Percentiles rank a stretch among this genome's conserved stretches.
These are phyloP conservation scores for Tremellales sp. DNA, from an alignment of 1,284 basidiomycete species.

Conservation along the genomic window DNA sequence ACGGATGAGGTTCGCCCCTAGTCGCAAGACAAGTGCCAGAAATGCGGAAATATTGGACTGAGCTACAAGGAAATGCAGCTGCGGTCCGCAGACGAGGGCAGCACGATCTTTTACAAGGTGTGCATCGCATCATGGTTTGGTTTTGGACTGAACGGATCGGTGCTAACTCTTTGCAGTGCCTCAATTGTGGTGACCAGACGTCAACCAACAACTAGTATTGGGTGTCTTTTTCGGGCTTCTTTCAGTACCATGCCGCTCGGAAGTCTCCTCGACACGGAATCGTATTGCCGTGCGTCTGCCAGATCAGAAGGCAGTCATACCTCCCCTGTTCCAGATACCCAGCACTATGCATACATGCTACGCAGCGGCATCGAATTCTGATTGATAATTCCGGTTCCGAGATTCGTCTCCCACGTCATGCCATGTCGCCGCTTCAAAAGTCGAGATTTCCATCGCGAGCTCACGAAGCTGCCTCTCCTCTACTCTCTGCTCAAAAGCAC, in stretches of 20 bases:
- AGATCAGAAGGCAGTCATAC: too few relatives aligned
- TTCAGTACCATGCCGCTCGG: too few relatives aligned
- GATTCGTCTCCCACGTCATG: neutral
- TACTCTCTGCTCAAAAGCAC: too few relatives aligned
- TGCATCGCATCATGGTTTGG: conserved; percentile 10
- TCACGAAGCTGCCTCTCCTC: too few relatives aligned
- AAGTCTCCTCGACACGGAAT: too few relatives aligned
- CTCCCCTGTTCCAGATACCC: too few relatives aligned
- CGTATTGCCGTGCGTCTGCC: too few relatives aligned
- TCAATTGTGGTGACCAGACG: conserved; percentile 49
- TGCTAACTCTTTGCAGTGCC: conserved; percentile 33
- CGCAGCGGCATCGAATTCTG: too few relatives aligned
- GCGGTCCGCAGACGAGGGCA: conserved; percentile 84
- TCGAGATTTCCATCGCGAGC: too few relatives aligned
- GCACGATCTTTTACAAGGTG: conserved; percentile 62
- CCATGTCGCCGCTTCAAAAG: too few relatives aligned
- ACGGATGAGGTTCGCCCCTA: conserved; percentile 46
- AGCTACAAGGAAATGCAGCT: conserved; percentile 56
- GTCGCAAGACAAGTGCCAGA: conserved; percentile 89
- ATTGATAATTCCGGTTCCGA: conserved; percentile 1
- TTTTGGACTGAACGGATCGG: neutral
- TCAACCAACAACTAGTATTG: conserved; percentile 46
- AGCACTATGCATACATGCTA: too few relatives aligned
- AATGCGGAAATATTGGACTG: conserved; percentile 70
- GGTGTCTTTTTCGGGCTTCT: too few relatives aligned